Base-by-base conservation (phyloP, 2,329 filamentous ascomycete species). In the Penicillium sp. region DNA sequence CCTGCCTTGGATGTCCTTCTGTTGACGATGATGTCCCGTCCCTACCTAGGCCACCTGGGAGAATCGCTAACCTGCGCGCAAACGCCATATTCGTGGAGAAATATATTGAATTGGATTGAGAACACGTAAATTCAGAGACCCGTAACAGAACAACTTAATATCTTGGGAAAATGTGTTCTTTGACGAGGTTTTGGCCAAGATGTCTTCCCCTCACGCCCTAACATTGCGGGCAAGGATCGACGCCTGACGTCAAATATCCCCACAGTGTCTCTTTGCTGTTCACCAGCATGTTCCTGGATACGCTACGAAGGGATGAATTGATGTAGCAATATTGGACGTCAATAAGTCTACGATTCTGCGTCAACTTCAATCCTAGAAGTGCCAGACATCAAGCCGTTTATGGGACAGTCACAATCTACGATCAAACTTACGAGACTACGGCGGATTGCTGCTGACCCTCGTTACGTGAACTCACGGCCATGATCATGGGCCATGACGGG, bases 21-120 rank as follows among this genome's bases (percentile, higher is more conserved):
- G 10, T 33, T 33, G 43, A 25, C 26, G 22, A n/a, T 26, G 33
- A 42, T 37, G 51, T 48, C 28, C 19, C 55, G 19, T 57, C 58
- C 67, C 52, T 75, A 79, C 79, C 79, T 59, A 81, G 67, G 14
- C 79, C 79, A 42, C 79, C 79, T 10, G 76, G 75, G 48, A 81
- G 75, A 59, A 80, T 78, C 2, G 78, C 79, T 16, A 81, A 68
- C 56, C 79, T 71, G 56, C 73, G 71, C 7, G 75, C 65, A 33
- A 78, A 73, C 7, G 78, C 75, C 77, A 79, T 59, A 11, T 22
- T 35, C 19, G 19, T 43, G 3, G 2, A 11, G 30, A 11, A 2
- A 11, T 33, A 3, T 33, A 33, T 11, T 11, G 10, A 33, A 33
- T 33, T 33, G 30, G 10, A 6, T 33, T 11, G 3, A 33, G 8